These are phyloP conservation scores for Crithidia bombi DNA, from an alignment of 208 protist genomes.

Conservation along the genomic window DNA sequence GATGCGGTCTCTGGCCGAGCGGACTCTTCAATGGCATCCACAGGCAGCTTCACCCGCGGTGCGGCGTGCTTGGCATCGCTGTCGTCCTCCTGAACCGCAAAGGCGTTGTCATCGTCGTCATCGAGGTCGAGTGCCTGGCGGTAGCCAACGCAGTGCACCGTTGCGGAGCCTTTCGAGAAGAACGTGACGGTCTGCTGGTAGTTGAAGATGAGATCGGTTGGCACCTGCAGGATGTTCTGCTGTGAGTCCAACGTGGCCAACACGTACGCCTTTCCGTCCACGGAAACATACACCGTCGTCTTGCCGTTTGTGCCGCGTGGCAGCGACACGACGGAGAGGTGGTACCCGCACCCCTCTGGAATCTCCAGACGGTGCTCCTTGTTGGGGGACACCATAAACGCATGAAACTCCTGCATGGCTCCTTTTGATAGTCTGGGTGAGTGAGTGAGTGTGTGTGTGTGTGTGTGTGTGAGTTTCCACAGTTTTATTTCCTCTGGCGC, in stretches of 20 bases:
- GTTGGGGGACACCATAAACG: constrained; percentile 68
- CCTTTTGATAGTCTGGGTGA: background rate
- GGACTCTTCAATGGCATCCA: constrained; percentile 31
- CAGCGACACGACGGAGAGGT: constrained; percentile 75
- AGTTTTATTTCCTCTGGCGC: no score
- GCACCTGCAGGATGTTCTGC: constrained; percentile 61
- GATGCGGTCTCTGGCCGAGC: constrained; percentile 12
- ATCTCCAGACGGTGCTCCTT: constrained; percentile 72
- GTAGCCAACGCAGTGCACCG: constrained; percentile 86
- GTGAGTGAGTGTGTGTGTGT: background rate
- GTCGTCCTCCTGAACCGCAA: constrained; percentile 28
- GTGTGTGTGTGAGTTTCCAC: constrained; percentile 8
- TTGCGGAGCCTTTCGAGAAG: constrained; percentile 71
- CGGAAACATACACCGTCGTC: constrained; percentile 76
- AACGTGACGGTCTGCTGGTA: constrained; percentile 75
- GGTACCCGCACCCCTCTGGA: constrained; percentile 60
- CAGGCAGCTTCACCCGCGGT: constrained; percentile 24
- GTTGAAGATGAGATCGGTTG: constrained; percentile 87
- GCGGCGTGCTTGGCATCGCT: constrained; percentile 13
- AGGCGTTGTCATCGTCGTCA: constrained; percentile 38
- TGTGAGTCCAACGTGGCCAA: constrained; percentile 73
- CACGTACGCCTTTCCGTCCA: constrained; percentile 84
- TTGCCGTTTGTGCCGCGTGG: constrained; percentile 68
- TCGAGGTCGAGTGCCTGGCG: constrained; percentile 68
- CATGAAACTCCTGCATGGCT: constrained; percentile 84